These are phyloP conservation scores for Dacryopinax spathularia DNA, from an alignment of 768 basidiomycete species.

Conservation along the genomic window DNA sequence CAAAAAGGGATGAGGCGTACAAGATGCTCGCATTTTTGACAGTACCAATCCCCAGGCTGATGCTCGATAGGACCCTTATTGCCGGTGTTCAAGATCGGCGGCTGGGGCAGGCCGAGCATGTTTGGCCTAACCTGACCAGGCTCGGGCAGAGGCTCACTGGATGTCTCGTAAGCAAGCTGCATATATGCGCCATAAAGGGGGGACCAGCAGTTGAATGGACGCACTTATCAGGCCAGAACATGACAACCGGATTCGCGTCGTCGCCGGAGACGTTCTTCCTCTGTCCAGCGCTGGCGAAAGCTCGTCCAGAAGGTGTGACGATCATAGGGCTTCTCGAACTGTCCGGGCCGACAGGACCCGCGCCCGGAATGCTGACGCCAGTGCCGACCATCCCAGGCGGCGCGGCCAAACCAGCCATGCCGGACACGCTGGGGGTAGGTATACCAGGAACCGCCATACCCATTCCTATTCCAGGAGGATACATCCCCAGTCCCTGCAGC, in stretches of 20 bases:
- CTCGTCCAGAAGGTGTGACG: slow-evolving; percentile 69
- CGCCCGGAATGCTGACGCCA: background rate
- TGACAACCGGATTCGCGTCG: slow-evolving; percentile 57
- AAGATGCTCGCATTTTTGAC: slow-evolving; percentile 69
- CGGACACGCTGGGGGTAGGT: no score
- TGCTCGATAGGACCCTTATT: slow-evolving; percentile 80
- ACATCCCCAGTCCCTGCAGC: no score
- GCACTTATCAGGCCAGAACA: slow-evolving; percentile 79
- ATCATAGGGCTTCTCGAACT: slow-evolving; percentile 26
- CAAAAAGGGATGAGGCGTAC: slow-evolving; percentile 7
- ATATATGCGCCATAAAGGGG: no score
- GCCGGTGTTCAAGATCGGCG: slow-evolving; percentile 78
- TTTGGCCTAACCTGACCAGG: slow-evolving; percentile 48
- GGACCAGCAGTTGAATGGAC: background rate
- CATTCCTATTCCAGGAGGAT: no score
- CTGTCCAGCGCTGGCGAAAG: slow-evolving; percentile 59
- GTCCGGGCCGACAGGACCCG: background rate
- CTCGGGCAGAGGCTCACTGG: slow-evolving; percentile 54
- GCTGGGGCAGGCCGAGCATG: slow-evolving; percentile 29
- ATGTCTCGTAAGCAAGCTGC: background rate
- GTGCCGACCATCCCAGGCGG: background rate
- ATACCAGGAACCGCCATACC: no score
- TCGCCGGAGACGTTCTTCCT: slow-evolving; percentile 68
- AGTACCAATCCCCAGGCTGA: slow-evolving; percentile 64
- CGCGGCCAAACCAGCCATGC: background rate